Evolutionary conservation across 305 asterid species (phyloP), one percentile per base, ranked within the genome.

Genomic region (Fraxinus albicans): DNA sequence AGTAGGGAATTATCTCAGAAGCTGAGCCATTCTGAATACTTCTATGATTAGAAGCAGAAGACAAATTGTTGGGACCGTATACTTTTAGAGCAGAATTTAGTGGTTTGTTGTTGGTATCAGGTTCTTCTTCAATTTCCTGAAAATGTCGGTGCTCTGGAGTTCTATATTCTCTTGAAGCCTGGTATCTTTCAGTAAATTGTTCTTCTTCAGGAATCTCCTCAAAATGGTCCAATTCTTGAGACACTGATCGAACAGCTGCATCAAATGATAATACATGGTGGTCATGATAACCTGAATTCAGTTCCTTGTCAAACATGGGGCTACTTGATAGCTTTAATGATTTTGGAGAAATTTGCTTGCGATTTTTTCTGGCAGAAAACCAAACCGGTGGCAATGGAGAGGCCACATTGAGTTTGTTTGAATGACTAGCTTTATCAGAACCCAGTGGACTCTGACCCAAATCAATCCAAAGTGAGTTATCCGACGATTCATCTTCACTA

Each of bases 401-500:
- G 67, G 94, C 87, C 70, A 60, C 85, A 76, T 90, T 93, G 75
- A 76, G 85, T 78, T 90, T 93, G 89, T 77, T 91, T 0, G 90
- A 80, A 44, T 87, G 93, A 8, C 93, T 92, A 19, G 91, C 93
- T 84, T 50, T 81, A 21, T 92, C 97, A 6, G 97, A 93, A 13
- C 94, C 95, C 7, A 84, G 10, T 13, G 99, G 99, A 79, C 98
- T 93, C 86, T 90, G 98, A 53, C 99, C 99, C 85, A 95, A 87
- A 84, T 95, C 99, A 77, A 95, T 95, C 99, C 99, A 95, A 79
- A 95, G 86, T 2, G 99, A 94, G 84, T 92, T 95, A 80, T 95
- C 99, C 0, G 97, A 94, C 15, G 99, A 94, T 79, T 94, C 98
- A 40, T 96, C 98, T 86, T 97, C 99, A 77, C 99, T 94, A 63